A percentile compares a stretch with the other conserved stretches of the same genome.
Evolutionary conservation across 306 rosid genomes (phyloP).

Genomic region (Pyrus betulifolia): DNA sequence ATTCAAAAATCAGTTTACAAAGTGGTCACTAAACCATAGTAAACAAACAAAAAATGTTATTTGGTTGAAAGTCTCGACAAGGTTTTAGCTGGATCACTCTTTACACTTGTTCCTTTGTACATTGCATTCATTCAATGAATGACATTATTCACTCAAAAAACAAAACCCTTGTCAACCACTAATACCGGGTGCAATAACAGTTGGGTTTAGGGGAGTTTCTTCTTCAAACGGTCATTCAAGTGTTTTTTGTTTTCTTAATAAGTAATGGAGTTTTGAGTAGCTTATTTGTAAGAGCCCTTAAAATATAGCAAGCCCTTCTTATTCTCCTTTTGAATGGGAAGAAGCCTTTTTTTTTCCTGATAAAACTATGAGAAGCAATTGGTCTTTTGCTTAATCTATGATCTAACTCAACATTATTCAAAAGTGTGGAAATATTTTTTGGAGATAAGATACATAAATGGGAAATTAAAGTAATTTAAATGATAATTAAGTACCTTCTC

Average conservation of each 20-base stretch:
- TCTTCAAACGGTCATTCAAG: too few relatives aligned
- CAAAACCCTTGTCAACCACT: not conserved
- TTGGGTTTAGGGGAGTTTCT: not conserved
- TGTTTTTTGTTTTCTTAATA: too few relatives aligned
- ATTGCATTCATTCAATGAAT: not conserved
- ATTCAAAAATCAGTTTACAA: not conserved
- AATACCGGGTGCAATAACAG: not conserved
- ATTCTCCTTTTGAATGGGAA: not conserved
- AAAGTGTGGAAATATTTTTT: not conserved
- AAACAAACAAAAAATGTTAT: too few relatives aligned
- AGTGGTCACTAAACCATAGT: not conserved
- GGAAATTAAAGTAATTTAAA: not conserved
- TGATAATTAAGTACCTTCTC: constrained; percentile 51
- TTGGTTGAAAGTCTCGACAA: not conserved
- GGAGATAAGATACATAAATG: not conserved
- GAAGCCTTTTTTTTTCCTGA: too few relatives aligned
- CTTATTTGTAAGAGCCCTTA: not conserved
- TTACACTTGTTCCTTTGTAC: too few relatives aligned
- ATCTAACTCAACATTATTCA: too few relatives aligned
- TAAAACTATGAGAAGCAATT: too few relatives aligned
- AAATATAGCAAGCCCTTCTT: not conserved
- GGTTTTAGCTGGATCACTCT: too few relatives aligned
- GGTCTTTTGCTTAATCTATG: not conserved
- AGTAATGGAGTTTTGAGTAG: not conserved
- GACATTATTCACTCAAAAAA: not conserved